Evolutionary conservation across 148 eudicot genomes (phyloP).

Genomic region (Camellia lanceoleosa): DNA sequence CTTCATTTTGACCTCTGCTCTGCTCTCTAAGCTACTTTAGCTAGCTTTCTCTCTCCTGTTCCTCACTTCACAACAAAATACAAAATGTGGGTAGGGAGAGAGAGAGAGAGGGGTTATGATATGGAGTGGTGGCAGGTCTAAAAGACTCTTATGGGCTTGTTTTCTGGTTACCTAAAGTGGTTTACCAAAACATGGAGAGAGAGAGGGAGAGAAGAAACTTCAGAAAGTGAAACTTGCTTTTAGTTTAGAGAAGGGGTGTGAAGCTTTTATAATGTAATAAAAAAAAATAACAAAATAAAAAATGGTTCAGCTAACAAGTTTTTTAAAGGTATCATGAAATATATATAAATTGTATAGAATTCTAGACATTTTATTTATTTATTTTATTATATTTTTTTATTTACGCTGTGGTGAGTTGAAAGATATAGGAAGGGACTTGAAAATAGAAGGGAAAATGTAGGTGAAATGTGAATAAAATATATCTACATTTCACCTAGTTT

Average conservation of each 20-base stretch:
- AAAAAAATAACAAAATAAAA: no score
- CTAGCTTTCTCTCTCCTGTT: slow-evolving; percentile 5
- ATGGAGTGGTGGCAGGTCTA: slow-evolving; percentile 23
- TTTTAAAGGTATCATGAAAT: no score
- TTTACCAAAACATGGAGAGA: slow-evolving; percentile 38
- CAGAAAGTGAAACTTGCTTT: neutral
- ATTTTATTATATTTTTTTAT: no score
- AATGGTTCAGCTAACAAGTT: no score
- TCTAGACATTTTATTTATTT: no score
- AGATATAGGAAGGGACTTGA: no score
- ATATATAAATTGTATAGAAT: no score
- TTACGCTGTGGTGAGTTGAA: no score
- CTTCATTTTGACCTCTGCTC: slow-evolving; percentile 30
- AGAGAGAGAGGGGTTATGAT: neutral
- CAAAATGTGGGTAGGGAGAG: neutral
- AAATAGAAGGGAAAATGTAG: no score
- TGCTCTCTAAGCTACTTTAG: neutral
- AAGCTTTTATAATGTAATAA: neutral
- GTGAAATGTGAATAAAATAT: no score
- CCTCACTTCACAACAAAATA: neutral
- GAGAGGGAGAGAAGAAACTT: neutral
- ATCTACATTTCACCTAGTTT: no score
- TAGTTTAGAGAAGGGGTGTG: neutral
- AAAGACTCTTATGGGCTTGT: slow-evolving; percentile 11
- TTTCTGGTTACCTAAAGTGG: slow-evolving; percentile 51